Evolutionary conservation across 257 asterid genomes (phyloP), one percentile per base, ranked within the genome.

Genomic region (Capsicum chinense): DNA sequence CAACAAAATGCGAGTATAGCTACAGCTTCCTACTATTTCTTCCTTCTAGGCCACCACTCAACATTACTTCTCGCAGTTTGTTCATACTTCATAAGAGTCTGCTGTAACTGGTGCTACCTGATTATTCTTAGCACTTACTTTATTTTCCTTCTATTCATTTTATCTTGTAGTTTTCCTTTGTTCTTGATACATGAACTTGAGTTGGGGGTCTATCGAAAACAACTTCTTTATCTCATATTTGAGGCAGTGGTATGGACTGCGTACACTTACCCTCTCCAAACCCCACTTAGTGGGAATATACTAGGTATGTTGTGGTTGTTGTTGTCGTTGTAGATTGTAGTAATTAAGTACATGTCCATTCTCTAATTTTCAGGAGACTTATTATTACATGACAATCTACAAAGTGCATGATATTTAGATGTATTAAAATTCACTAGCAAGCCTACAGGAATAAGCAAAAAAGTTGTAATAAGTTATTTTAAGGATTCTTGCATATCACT

Each of bases 101-200:
- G 12, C 80, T 11, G 60, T 42, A 73, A 19, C 44, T 73, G 39
- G 12, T 73, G 44, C 19, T 50, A 74, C 47, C 50, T 74, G 47
- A 74, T 74, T 44, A 21, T 74, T 21, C 19, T 50, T 50, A 12
- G 62, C 62, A 74, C 39, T 74, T 74, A 74, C 13, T 74, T 50
- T 74, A 21, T 50, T 17, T 50, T 74, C 47, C 21, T 50, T 21
- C 7, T 74, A 48, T 12, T 52, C 21, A 4, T 74, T 76, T 21
- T 7, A 52, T 63, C 62, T 54, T 76, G 54, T 52, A 26, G 64
- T 15, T 54, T 78, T 26, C 44, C 33, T 54, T 50, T 4, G 9
- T 78, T 78, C 64, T 54, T 5, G 16, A 14, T 78, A 64, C 26
- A 26, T 78, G 82, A 54, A 78, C 82, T 26, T 26, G 33, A 26